Evolutionary conservation across 2,329 filamentous ascomycete species (phyloP).

Genomic region (Rhytidhysteron rufulum): DNA sequence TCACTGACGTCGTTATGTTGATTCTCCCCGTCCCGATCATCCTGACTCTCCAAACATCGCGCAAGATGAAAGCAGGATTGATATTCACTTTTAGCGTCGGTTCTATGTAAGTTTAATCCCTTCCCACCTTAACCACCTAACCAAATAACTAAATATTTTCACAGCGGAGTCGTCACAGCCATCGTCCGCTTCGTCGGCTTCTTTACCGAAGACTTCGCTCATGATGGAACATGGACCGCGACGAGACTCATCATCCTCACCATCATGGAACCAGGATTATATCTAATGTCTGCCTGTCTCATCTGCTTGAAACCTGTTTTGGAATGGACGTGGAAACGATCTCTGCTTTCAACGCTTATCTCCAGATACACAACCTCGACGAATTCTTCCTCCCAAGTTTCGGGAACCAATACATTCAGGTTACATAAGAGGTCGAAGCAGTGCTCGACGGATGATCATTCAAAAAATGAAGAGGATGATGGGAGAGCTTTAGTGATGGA

Average conservation of each 20-base stretch:
- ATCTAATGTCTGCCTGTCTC: constrained; percentile 1
- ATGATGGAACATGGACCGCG: constrained; percentile 1
- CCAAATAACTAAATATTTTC: background rate
- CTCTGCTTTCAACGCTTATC: background rate
- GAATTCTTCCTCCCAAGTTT: background rate
- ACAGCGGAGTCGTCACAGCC: constrained; percentile 3
- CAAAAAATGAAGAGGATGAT: background rate
- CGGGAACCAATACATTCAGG: background rate
- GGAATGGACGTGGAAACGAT: background rate
- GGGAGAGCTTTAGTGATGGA: background rate
- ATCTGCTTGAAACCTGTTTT: constrained; percentile 3
- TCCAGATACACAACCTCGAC: background rate
- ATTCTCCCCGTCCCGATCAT: constrained; percentile 8
- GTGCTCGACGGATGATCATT: background rate
- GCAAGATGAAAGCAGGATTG: constrained; percentile 6
- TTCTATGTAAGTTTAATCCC: background rate
- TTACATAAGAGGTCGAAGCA: background rate
- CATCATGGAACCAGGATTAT: constrained; percentile 5
- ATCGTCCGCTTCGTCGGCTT: constrained; percentile 6
- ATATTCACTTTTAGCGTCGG: constrained; percentile 7
- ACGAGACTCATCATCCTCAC: constrained; percentile 2
- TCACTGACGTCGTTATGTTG: constrained; percentile 10
- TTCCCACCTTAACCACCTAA: background rate
- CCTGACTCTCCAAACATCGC: constrained; percentile 4
- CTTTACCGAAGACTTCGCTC: constrained; percentile 5